Percentiles rank a stretch among this genome's conserved stretches.
These are phyloP conservation scores for Globisporangium lucens DNA, from an alignment of 352 stramenopile genomes.

Conservation along the genomic window DNA sequence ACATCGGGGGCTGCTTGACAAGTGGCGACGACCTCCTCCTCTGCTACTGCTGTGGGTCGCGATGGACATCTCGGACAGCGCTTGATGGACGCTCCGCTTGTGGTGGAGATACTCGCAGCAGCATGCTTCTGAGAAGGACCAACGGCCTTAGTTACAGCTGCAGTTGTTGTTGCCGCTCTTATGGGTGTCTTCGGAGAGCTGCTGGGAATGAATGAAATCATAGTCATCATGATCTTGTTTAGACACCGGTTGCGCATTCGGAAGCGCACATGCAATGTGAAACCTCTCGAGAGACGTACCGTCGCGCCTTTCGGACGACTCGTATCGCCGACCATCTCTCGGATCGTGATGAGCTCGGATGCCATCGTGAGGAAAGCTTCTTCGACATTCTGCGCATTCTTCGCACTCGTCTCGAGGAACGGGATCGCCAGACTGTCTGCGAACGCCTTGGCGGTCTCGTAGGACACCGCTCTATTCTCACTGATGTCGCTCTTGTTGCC, in stretches of 20 bases:
- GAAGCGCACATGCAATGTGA: not conserved
- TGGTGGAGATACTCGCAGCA: not conserved
- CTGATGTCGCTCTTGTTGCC: slow-evolving; percentile 99
- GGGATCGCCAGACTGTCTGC: slow-evolving; percentile 96
- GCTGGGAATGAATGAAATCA: not conserved
- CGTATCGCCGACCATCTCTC: slow-evolving; percentile 80
- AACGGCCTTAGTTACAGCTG: slow-evolving; percentile 13
- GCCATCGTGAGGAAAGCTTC: slow-evolving; percentile 99
- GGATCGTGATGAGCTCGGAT: slow-evolving; percentile 95
- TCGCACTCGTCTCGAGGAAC: slow-evolving; percentile 99
- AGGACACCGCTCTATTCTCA: slow-evolving; percentile 94
- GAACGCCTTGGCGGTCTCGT: slow-evolving; percentile 96
- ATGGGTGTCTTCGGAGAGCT: slow-evolving; percentile 17
- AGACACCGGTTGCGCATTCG: not conserved
- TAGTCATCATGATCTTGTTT: not conserved
- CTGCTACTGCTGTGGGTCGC: not conserved
- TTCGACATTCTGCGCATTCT: slow-evolving; percentile 98
- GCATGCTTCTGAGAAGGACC: not conserved
- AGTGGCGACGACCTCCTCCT: not conserved
- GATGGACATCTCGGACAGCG: not conserved
- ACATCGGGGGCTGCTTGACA: not conserved
- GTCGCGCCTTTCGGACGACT: slow-evolving; percentile 64
- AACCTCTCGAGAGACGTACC: slow-evolving; percentile 25
- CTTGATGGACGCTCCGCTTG: not conserved
- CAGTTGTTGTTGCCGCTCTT: slow-evolving; percentile 14